phyloP scores from a whole-genome alignment of 441 rosid genomes.

The Cnidoscolus chayamansa region DNA sequence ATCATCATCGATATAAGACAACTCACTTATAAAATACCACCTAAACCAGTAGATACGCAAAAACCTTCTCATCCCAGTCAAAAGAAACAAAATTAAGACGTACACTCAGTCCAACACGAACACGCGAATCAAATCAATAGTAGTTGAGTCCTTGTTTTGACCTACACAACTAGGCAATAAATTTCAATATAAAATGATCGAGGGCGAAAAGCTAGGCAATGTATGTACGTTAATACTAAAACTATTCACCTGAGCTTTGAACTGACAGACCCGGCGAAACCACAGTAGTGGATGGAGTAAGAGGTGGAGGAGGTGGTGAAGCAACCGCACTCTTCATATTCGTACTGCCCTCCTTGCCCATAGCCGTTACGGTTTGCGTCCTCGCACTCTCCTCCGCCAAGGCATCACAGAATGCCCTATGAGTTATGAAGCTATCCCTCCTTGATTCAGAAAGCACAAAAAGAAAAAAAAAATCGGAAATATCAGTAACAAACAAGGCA shows the following conservation, averaged over 20 bases:
- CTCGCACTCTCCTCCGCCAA: slow-evolving; percentile 65
- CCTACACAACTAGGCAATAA: too few relatives aligned
- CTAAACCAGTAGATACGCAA: background rate
- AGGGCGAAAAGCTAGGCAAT: background rate
- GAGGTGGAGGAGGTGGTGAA: slow-evolving; percentile 56
- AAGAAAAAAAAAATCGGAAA: background rate
- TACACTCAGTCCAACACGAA: too few relatives aligned
- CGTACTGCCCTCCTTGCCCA: slow-evolving; percentile 12
- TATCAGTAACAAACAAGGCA: background rate
- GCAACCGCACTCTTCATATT: slow-evolving; percentile 24
- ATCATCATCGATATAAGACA: slow-evolving; percentile 29
- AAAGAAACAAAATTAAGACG: background rate
- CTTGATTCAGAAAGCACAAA: slow-evolving; percentile 26
- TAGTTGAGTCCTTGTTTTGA: too few relatives aligned
- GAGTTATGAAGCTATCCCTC: slow-evolving; percentile 74
- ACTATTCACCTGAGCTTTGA: slow-evolving; percentile 53
- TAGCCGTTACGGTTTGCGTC: slow-evolving; percentile 27
- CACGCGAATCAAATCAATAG: too few relatives aligned
- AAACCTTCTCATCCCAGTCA: slow-evolving; percentile 3
- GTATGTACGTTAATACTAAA: background rate
- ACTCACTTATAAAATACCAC: slow-evolving; percentile 16
- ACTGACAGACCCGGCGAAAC: slow-evolving; percentile 59
- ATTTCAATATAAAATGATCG: too few relatives aligned
- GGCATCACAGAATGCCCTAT: slow-evolving; percentile 69
- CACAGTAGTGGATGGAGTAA: slow-evolving; percentile 53